Base-by-base conservation (phyloP, 139 green algal species). In the Haematococcus lacustris region DNA sequence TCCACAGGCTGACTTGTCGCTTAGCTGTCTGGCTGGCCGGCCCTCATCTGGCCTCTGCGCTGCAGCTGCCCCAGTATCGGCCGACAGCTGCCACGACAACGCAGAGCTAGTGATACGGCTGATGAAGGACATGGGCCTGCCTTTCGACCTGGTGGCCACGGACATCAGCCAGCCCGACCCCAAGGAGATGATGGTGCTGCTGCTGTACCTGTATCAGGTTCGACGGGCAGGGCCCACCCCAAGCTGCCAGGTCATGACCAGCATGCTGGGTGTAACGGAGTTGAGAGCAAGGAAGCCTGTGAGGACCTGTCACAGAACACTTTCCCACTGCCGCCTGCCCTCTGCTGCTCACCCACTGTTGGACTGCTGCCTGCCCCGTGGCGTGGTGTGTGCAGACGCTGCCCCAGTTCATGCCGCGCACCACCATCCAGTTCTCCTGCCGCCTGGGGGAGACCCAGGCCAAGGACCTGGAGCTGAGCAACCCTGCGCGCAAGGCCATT, bases 391-490 rank as follows among this genome's bases (percentile, higher is more conserved):
- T 40, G 41, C 71, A 74, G 38, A 83, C 82, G 23, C 83, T 94
- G 64, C 88, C 88, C 26, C 86, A 93, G 68, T 84, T 93, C 59
- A 61, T 91, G 35, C 88, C 90, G 2, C 51, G 62, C 3, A 75
- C 82, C 5, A 78, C 74, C 7, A 75, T 95, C 34, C 73, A 87
- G 33, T 93, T 93, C 76, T 51, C 40, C 0, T 83, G 80, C 68
- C 81, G 80, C 75, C 79, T 95, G 5, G 77, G 73, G 1, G 86
- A 92, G 68, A 77, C 73, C 47, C 73, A 88, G 80, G 69, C 72
- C 40, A 88, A 89, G 71, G 73, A 83, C 4, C 78, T 94, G 57
- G 83, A 93, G 81, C 81, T 94, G 25, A 86, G 40, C 51, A 94
- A 94, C 78, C 88, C 89, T 37, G 73, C 60, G n/a, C 81, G 73